Evolutionary conservation across 331 rosid genomes (phyloP).

Genomic region (Malus hybrid): DNA sequence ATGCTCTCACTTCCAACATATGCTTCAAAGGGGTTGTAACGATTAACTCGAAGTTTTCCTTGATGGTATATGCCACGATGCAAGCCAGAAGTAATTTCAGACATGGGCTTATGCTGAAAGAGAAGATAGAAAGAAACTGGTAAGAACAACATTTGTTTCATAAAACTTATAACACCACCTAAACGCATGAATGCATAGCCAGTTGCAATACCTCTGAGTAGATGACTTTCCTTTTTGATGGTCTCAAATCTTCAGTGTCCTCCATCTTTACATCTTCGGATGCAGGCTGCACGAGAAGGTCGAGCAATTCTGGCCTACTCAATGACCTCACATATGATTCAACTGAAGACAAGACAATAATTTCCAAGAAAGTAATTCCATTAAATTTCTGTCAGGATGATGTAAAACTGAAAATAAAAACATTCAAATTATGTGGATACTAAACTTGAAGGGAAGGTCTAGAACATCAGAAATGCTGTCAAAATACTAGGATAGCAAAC

Average conservation of each 20-base stretch:
- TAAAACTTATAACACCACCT: constrained; percentile 1
- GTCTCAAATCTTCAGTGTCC: constrained; percentile 82
- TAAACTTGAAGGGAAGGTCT: constrained; percentile 4
- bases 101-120: constrained; percentile 89
- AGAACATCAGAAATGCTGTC: not conserved
- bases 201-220: constrained; percentile 54
- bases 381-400: not conserved
- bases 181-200: constrained; percentile 1
- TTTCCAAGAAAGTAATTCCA: constrained; percentile 8
- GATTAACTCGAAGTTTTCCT: constrained; percentile 98
- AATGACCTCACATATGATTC: constrained; percentile 86
- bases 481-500: not conserved
- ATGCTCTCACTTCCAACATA: constrained; percentile 96
- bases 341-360: constrained; percentile 45
- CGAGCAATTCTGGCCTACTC: constrained; percentile 75
- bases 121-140: not conserved
- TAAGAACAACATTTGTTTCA: not conserved
- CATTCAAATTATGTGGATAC: not conserved
- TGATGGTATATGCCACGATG: constrained; percentile 91
- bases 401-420: not conserved
- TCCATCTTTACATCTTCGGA: constrained; percentile 74
- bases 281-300: constrained; percentile 74
- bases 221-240: constrained; percentile 77
- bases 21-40: constrained; percentile 95
- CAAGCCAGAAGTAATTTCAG: constrained; percentile 95